These are phyloP conservation scores for Candida tibetensis DNA, from an alignment of 805 yeast species.

Conservation along the genomic window DNA sequence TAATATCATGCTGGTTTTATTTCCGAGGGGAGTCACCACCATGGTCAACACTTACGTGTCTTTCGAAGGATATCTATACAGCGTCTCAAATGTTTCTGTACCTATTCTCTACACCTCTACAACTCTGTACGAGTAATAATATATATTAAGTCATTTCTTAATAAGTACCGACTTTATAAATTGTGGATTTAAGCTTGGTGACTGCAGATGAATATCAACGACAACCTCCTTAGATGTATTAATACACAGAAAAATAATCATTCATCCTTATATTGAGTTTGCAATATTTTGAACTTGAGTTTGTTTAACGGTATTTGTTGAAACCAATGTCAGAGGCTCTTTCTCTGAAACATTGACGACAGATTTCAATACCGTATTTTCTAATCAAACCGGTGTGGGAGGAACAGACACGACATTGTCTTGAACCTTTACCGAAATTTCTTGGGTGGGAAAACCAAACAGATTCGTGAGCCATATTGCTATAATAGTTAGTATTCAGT, in stretches of 20 bases:
- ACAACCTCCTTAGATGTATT: constrained; percentile 5
- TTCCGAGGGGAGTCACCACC: too few relatives aligned
- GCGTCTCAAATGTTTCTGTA: too few relatives aligned
- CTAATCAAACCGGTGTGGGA: constrained; percentile 99
- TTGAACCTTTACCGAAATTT: constrained; percentile 99
- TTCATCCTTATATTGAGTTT: constrained; percentile 4
- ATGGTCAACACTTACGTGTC: too few relatives aligned
- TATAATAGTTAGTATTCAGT: constrained; percentile 36
- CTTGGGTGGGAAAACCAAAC: constrained; percentile 99
- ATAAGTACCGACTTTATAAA: constrained; percentile 1
- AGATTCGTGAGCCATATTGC: constrained; percentile 99
- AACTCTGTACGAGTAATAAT: background rate
- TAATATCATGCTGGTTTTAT: too few relatives aligned
- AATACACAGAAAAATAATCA: constrained; percentile 6
- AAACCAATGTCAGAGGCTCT: constrained; percentile 98
- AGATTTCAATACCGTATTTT: constrained; percentile 98
- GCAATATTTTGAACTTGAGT: background rate
- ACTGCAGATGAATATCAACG: background rate
- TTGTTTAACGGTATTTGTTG: constrained; percentile 91
- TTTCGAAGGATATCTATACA: too few relatives aligned
- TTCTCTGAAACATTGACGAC: constrained; percentile 99
- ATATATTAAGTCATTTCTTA: constrained; percentile 8
- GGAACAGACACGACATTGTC: constrained; percentile 99
- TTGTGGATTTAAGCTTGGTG: constrained; percentile 2
- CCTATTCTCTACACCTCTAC: too few relatives aligned